Evolutionary conservation across 148 eudicot genomes (phyloP), one percentile per base, ranked within the genome.

Genomic region (Polygonum maritimum): DNA sequence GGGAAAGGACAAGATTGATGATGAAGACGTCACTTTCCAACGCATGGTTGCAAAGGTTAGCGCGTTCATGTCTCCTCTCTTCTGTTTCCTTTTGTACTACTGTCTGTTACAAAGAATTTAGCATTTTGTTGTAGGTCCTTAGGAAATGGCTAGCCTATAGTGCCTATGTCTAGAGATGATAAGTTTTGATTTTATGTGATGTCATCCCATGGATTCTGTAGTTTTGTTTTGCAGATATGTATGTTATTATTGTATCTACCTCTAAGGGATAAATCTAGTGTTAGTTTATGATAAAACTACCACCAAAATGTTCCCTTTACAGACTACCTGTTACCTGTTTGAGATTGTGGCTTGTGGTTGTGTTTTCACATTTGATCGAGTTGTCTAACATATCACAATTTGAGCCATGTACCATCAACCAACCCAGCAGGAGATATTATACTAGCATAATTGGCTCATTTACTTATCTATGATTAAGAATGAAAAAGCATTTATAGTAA

Each of bases 11-110:
- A 84, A 84, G 82, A 84, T 92, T 48, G 98, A 95, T 74, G 98
- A 95, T 47, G 97, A 95, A 85, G 97, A 92, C 40, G 75, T 92
- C 45, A 86, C 98, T 69, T 95, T 95, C 77, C 98, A 92, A 82
- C 94, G 97, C 71, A 95, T 95, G 98, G 97, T 95, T 76, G 92
- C 98, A 69, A 95, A 95, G 98, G 98, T 95, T 91, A 90, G 97
- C 84, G 84, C 76, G 67, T 71, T 84, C 83, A 80, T 77, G 35
- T 78, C 79, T 79, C 81, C 77, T 83, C 65, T 58, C 65, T 58
- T 8, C 22, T 21, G 21, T 52, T 52, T n/a, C 7, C 22, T 55
- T 14, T 55, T 55, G 26, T 55, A 8, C 65, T 58, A 22, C 65
- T 58, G 9, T 58, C 35, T 21, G 36, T 22, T 58, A 26, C 14